Conservation (phyloP, 106 monocot species). For the Cymbidium sinense region DNA sequence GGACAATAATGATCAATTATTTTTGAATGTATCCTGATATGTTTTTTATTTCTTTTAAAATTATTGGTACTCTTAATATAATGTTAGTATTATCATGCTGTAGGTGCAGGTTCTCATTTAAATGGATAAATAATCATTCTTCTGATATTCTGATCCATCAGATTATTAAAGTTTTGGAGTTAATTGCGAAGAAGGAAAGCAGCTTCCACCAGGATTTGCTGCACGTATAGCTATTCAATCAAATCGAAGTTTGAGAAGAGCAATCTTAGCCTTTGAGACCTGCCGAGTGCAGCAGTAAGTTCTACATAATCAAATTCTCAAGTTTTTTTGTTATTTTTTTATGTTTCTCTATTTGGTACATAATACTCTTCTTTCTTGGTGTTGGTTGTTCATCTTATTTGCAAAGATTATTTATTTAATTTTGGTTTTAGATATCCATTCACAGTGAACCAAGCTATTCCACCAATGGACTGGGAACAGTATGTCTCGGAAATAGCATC, state of each 20-base stretch:
- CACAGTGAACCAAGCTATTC: constrained; percentile 59
- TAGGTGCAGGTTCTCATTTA: neutral
- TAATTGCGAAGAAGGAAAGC: constrained; percentile 91
- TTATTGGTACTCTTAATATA: neutral
- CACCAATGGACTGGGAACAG: constrained; percentile 94
- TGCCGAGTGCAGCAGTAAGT: constrained; percentile 89
- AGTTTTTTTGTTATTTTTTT: neutral
- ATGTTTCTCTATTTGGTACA: neutral
- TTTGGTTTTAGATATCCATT: constrained; percentile 73
- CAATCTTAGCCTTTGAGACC: constrained; percentile 82
- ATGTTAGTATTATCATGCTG: neutral
- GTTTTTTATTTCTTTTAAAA: neutral
- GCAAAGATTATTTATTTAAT: neutral
- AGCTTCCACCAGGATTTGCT: constrained; percentile 68
- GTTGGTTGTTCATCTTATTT: neutral
- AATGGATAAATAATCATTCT: neutral
- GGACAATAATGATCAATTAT: neutral
- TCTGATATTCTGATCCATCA: constrained; percentile 13
- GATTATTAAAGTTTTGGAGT: constrained; percentile 86
- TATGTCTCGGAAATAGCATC: constrained; percentile 91
- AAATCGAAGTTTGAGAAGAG: constrained; percentile 84
- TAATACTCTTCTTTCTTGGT: neutral
- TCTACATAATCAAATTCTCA: neutral
- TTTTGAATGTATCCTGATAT: neutral
- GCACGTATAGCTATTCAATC: constrained; percentile 74